phyloP scores from a whole-genome alignment of 1,284 basidiomycete species.

The Ceratobasidium sp. region DNA sequence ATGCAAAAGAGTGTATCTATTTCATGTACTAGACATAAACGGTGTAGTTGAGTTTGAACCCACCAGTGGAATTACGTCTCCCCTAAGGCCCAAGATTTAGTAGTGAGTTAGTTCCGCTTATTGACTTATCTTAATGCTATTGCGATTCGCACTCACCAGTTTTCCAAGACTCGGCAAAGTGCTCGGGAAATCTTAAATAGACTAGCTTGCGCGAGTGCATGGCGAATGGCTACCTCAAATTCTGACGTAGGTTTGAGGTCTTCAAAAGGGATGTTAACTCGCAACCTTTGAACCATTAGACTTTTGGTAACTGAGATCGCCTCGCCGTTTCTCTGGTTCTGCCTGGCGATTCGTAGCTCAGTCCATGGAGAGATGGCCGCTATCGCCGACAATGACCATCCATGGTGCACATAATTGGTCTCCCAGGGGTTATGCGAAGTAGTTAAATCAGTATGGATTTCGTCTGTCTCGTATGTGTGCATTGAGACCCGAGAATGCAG shows the following conservation, averaged over 20 bases:
- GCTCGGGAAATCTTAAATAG: neutral
- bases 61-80: neutral
- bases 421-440: neutral
- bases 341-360: neutral
- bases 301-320: neutral
- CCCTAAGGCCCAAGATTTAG: too few relatives aligned
- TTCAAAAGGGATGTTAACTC: neutral
- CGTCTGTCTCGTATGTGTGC: neutral
- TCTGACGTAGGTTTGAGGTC: neutral
- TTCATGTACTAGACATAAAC: too few relatives aligned
- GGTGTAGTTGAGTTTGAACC: neutral
- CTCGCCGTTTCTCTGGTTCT: neutral
- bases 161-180: neutral
- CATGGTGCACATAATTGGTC: slow-evolving; percentile 5
- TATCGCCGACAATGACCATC: neutral
- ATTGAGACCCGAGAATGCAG: too few relatives aligned
- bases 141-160: neutral
- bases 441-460: neutral
- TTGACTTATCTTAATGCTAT: neutral
- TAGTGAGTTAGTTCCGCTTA: too few relatives aligned
- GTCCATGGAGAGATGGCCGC: neutral
- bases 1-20: neutral
- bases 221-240: neutral
- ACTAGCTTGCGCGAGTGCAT: neutral
- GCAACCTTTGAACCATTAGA: neutral